A percentile compares a stretch with the other conserved stretches of the same genome.
Evolutionary conservation across 306 rosid genomes (phyloP).

Genomic region (Pyrus bretschneideri): DNA sequence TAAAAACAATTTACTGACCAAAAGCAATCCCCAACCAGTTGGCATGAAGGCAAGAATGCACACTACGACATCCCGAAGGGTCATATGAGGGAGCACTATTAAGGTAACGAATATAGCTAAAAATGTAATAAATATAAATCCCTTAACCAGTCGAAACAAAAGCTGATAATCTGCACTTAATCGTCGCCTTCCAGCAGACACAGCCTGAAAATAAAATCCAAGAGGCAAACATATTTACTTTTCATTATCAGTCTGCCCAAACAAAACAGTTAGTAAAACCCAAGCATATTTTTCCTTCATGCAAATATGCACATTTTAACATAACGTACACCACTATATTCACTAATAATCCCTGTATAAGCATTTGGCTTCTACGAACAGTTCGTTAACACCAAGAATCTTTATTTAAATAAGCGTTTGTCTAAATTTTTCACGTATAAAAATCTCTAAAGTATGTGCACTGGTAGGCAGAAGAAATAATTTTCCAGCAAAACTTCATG

Average conservation of each 20-base stretch:
- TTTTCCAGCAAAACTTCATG: too few species aligned
- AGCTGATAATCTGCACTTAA: slow-evolving; percentile 88
- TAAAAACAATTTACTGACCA: slow-evolving; percentile 42
- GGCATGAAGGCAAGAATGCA: slow-evolving; percentile 89
- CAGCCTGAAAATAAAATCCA: slow-evolving; percentile 37
- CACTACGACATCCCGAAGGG: slow-evolving; percentile 55
- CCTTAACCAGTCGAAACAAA: slow-evolving; percentile 63
- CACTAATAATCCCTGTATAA: too few species aligned
- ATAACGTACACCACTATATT: too few species aligned
- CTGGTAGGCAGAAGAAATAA: too few species aligned
- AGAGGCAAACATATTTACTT: neutral
- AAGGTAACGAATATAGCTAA: slow-evolving; percentile 50
- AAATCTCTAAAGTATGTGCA: too few species aligned
- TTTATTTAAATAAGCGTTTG: too few species aligned
- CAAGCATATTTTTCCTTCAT: neutral
- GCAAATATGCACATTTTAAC: slow-evolving; percentile 1
- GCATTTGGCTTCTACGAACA: too few species aligned
- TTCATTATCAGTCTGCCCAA: neutral
- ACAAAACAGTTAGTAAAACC: neutral
- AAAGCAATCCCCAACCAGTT: slow-evolving; percentile 92
- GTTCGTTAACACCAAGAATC: too few species aligned
- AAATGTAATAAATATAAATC: slow-evolving; percentile 51
- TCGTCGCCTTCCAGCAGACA: slow-evolving; percentile 74
- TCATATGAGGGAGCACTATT: slow-evolving; percentile 56
- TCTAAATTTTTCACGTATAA: too few species aligned